phyloP scores from a whole-genome alignment of 2,329 filamentous ascomycete genomes.

The Aspergillus unguis region DNA sequence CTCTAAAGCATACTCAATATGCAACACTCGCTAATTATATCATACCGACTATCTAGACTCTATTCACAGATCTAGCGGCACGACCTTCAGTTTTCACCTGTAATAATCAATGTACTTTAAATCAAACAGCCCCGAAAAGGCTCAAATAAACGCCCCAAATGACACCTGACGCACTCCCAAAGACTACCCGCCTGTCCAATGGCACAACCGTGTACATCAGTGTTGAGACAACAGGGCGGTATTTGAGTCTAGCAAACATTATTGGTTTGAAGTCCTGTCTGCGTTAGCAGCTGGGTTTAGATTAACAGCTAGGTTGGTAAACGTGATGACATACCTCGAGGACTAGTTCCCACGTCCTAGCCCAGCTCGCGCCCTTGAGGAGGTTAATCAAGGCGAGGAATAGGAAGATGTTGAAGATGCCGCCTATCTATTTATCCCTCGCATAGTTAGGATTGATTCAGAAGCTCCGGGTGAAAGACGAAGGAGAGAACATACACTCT shows the following conservation, averaged over 20 bases:
- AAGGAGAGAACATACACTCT: constrained; percentile 40
- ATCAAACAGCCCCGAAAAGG: constrained; percentile 44
- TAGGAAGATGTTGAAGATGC: constrained; percentile 54
- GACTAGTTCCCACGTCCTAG: constrained; percentile 28
- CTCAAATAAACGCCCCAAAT: constrained; percentile 75
- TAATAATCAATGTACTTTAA: neutral
- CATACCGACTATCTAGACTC: no score
- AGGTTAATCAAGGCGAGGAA: constrained; percentile 56
- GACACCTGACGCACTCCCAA: constrained; percentile 69
- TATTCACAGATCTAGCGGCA: no score
- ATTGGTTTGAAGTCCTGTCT: constrained; percentile 62
- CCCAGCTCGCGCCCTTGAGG: constrained; percentile 32
- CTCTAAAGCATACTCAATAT: no score
- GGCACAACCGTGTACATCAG: constrained; percentile 69
- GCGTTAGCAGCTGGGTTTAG: neutral
- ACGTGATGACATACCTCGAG: constrained; percentile 27
- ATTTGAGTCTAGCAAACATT: constrained; percentile 65
- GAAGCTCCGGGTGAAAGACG: no score
- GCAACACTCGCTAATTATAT: no score
- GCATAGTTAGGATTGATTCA: no score
- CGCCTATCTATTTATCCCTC: constrained; percentile 31
- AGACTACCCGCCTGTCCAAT: constrained; percentile 66
- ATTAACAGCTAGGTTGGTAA: constrained; percentile 1
- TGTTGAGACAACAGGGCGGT: constrained; percentile 69
- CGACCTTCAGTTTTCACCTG: no score